Percentiles rank a stretch among this genome's conserved stretches.
These are phyloP conservation scores for Meyerozyma sp. DNA, from an alignment of 1,139 yeast genomes.

Conservation along the genomic window DNA sequence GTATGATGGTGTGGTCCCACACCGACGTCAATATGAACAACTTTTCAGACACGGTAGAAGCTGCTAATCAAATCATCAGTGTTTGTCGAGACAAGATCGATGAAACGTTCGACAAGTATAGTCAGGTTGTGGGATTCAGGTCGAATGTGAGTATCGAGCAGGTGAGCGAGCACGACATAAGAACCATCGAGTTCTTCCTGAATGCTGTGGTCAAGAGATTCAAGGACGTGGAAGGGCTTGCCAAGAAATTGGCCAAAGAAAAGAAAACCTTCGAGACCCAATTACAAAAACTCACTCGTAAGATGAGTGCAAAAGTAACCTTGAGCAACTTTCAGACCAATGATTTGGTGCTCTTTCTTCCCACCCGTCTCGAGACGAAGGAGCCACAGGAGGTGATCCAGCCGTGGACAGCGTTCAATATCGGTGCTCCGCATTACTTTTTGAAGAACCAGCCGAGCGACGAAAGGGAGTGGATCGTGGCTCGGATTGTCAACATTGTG, in stretches of 20 bases:
- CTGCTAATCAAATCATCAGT: conserved; percentile 1
- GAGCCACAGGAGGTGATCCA: conserved; percentile 24
- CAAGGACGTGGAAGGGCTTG: conserved; percentile 86
- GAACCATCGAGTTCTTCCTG: conserved; percentile 37
- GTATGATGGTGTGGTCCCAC: neutral
- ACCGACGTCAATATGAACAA: neutral
- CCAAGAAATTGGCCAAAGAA: conserved; percentile 79
- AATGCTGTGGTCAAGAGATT: conserved; percentile 72
- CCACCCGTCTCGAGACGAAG: conserved; percentile 51
- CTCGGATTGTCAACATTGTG: conserved; percentile 48
- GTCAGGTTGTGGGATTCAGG: conserved; percentile 25
- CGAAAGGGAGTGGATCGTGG: conserved; percentile 69
- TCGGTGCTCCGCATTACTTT: conserved; percentile 75
- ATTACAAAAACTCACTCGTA: conserved; percentile 27
- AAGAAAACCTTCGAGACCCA: conserved; percentile 50
- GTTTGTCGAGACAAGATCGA: conserved; percentile 3
- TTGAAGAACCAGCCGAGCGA: conserved; percentile 28
- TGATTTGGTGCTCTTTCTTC: conserved; percentile 78
- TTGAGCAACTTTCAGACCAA: conserved; percentile 60
- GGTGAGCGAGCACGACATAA: conserved; percentile 15
- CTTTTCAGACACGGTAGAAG: neutral
- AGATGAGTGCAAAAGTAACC: conserved; percentile 50
- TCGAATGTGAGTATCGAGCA: conserved; percentile 32
- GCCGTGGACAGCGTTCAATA: conserved; percentile 86
- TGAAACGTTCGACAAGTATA: conserved; percentile 17